A percentile compares a stretch with the other conserved stretches of the same genome.
These are phyloP conservation scores for Xylogone sp. DNA, from an alignment of 2,329 filamentous ascomycete species.

Conservation along the genomic window DNA sequence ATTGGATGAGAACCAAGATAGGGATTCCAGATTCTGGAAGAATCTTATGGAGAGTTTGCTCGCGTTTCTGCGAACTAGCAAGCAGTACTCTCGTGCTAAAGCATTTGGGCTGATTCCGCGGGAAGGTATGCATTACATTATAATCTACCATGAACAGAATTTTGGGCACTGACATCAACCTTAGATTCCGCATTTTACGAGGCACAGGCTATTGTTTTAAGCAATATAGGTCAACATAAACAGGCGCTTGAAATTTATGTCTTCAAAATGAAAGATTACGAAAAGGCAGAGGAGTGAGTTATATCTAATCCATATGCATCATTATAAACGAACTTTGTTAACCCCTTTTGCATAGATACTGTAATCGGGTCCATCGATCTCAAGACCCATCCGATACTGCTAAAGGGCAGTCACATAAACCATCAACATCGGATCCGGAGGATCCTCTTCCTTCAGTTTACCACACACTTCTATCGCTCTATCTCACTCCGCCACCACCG, in stretches of 20 bases:
- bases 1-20: conserved; percentile 32
- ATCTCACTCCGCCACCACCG: conserved; percentile 74
- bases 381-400: conserved; percentile 41
- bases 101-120: conserved; percentile 75
- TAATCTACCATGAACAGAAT: background rate
- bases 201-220: conserved; percentile 82
- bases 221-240: conserved; percentile 92
- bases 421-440: conserved; percentile 40
- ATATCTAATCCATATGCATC: background rate
- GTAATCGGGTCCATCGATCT: conserved; percentile 75
- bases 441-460: conserved; percentile 75
- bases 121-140: conserved; percentile 57
- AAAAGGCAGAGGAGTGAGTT: conserved; percentile 86
- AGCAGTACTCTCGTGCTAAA: conserved; percentile 74
- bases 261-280: conserved; percentile 83
- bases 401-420: conserved; percentile 29
- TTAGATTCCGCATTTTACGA: conserved; percentile 83
- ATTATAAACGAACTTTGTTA: conserved; percentile 6
- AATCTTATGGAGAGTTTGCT: conserved; percentile 65
- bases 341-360: conserved; percentile 56
- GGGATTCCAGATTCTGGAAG: conserved; percentile 46
- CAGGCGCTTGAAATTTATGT: conserved; percentile 97
- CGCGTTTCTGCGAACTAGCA: conserved; percentile 69
- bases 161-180: conserved; percentile 5
- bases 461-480: conserved; percentile 83